Conservation (phyloP, 768 basidiomycete species). For the Russula griseocarnosa region DNA sequence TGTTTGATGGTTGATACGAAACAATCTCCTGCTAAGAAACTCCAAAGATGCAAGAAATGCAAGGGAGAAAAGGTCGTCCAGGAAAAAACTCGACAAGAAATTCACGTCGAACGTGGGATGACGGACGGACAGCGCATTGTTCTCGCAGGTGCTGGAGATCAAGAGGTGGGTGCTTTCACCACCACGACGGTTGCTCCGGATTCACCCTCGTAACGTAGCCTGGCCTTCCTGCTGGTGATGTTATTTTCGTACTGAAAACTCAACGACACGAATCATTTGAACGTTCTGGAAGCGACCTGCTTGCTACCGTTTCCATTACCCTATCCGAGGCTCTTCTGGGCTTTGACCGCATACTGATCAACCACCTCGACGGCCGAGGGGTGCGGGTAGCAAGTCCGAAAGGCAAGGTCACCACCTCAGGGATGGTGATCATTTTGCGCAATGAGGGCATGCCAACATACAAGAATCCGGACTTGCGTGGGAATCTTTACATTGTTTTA, state of each 20-base stretch:
- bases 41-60: slow-evolving; percentile 86
- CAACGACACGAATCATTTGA: slow-evolving; percentile 75
- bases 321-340: slow-evolving; percentile 92
- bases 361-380: slow-evolving; percentile 92
- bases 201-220: slow-evolving; percentile 49
- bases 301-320: slow-evolving; percentile 78
- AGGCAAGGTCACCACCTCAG: slow-evolving; percentile 70
- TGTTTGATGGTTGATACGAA: slow-evolving; percentile 23
- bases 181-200: neutral
- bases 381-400: slow-evolving; percentile 70
- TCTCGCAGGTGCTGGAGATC: slow-evolving; percentile 87
- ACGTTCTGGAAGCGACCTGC: slow-evolving; percentile 75
- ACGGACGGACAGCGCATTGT: slow-evolving; percentile 78
- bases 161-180: slow-evolving; percentile 53
- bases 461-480: slow-evolving; percentile 61
- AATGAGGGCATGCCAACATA: slow-evolving; percentile 89
- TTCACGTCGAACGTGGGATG: slow-evolving; percentile 86
- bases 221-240: slow-evolving; percentile 81
- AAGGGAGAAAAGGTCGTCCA: slow-evolving; percentile 80
- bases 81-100: slow-evolving; percentile 87
- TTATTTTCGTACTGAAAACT: slow-evolving; percentile 75
- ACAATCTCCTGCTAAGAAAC: slow-evolving; percentile 17
- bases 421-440: slow-evolving; percentile 67
- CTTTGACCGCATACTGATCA: slow-evolving; percentile 87
- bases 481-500: slow-evolving; percentile 78